These are phyloP conservation scores for Ricinus communis DNA, from an alignment of 345 rosid genomes.

Conservation along the genomic window DNA sequence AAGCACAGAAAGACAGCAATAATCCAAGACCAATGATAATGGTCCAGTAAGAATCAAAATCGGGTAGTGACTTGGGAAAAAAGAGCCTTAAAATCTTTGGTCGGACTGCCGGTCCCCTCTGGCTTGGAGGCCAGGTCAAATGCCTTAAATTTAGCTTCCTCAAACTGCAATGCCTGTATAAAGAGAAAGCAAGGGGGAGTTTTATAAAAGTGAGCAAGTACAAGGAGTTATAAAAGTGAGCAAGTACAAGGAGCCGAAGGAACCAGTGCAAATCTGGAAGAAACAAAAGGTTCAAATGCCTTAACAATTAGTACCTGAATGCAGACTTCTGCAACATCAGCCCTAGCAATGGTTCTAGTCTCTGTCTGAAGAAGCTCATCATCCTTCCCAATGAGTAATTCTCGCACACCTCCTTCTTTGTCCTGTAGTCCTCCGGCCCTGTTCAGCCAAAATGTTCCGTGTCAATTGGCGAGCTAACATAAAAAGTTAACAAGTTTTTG, in stretches of 20 bases:
- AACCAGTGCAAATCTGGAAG: not conserved
- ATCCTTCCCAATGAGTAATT: conserved; percentile 77
- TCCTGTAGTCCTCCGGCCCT: conserved; percentile 98
- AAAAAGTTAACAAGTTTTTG: no score
- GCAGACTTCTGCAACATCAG: conserved; percentile 90
- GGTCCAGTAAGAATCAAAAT: conserved; percentile 40
- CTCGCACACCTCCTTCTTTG: conserved; percentile 80
- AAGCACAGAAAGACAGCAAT: not conserved
- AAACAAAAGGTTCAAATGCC: not conserved
- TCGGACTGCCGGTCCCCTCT: conserved; percentile 75
- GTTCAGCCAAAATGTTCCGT: conserved; percentile 14
- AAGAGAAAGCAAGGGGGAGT: not conserved
- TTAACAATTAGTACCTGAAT: conserved; percentile 53
- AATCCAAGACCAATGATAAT: not conserved
- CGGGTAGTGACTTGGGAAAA: conserved; percentile 61
- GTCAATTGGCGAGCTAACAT: conserved; percentile 12
- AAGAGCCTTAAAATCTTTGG: conserved; percentile 84
- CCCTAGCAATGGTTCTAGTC: conserved; percentile 65
- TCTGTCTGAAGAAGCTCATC: conserved; percentile 96
- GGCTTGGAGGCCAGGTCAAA: conserved; percentile 91
- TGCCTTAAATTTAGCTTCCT: conserved; percentile 82
- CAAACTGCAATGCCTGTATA: conserved; percentile 66
- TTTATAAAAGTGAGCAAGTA: not conserved
- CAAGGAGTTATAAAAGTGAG: not conserved
- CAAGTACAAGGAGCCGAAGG: not conserved